Percentiles rank a stretch among this genome's conserved stretches.
Evolutionary conservation across 306 rosid genomes (phyloP).

Genomic region (Potentilla sterilis): DNA sequence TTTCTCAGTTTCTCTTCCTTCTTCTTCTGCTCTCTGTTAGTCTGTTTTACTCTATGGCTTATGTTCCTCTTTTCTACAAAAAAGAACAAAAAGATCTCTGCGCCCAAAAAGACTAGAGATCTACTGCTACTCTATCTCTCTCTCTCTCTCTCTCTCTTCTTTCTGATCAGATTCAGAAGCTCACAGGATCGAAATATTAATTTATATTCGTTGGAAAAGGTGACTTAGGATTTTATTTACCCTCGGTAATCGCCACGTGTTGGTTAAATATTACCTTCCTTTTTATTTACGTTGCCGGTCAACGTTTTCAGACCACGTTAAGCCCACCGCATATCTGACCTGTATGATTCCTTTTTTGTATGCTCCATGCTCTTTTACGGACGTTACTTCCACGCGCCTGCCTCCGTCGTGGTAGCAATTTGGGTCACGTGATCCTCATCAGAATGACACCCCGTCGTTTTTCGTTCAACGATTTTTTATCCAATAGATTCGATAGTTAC

Average conservation of each 20-base stretch:
- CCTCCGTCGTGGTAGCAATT: neutral
- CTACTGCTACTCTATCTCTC: constrained; percentile 26
- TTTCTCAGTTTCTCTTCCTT: neutral
- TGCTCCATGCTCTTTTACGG: constrained; percentile 7
- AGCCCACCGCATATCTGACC: constrained; percentile 27
- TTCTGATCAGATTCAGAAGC: constrained; percentile 17
- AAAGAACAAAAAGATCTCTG: constrained; percentile 13
- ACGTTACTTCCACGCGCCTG: neutral
- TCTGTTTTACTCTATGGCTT: constrained; percentile 10
- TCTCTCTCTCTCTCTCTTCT: constrained; percentile 25
- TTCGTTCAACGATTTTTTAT: neutral
- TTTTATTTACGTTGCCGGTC: constrained; percentile 21
- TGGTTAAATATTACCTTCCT: neutral
- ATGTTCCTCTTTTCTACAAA: neutral
- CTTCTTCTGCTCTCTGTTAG: constrained; percentile 14
- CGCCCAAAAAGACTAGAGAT: constrained; percentile 1
- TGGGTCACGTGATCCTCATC: neutral
- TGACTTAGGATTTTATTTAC: constrained; percentile 12
- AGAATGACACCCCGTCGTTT: neutral
- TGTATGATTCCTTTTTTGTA: constrained; percentile 15
- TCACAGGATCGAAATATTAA: constrained; percentile 37
- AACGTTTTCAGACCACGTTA: constrained; percentile 24
- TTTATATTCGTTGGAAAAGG: constrained; percentile 35
- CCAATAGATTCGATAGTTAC: neutral
- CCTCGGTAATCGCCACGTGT: constrained; percentile 42